Evolutionary conservation across 106 monocot genomes (phyloP).

Genomic region (Ottelia alismoides): DNA sequence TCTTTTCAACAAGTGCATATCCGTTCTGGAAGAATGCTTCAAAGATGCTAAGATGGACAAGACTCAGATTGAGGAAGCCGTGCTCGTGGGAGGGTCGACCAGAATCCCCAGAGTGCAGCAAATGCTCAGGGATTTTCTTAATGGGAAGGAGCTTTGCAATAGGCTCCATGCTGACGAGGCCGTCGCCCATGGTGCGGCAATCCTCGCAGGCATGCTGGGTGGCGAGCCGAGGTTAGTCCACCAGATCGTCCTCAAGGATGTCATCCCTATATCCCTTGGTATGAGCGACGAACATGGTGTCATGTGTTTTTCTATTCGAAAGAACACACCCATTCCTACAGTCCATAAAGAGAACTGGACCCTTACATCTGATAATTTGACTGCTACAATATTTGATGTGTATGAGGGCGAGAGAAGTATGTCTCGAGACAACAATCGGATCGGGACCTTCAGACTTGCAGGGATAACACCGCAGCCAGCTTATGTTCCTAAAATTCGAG

Average conservation of each 20-base stretch:
- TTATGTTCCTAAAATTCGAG: conserved; percentile 40
- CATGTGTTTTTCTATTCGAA: conserved; percentile 4
- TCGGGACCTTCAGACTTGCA: conserved; percentile 49
- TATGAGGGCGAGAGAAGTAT: conserved; percentile 28
- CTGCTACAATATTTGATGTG: conserved; percentile 33
- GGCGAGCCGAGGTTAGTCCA: conserved; percentile 28
- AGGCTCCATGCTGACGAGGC: conserved; percentile 11
- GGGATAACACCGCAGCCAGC: conserved; percentile 48
- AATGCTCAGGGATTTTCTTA: conserved; percentile 22
- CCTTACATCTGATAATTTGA: conserved; percentile 38
- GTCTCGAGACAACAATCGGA: conserved; percentile 5
- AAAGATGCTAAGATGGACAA: conserved; percentile 24
- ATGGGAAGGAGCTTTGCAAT: conserved; percentile 32
- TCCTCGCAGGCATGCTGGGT: conserved; percentile 9
- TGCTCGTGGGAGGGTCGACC: conserved; percentile 12
- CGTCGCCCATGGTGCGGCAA: conserved; percentile 7
- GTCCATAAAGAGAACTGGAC: conserved; percentile 45
- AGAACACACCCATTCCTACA: conserved; percentile 54
- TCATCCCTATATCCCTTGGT: conserved; percentile 11
- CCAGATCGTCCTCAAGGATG: conserved; percentile 27
- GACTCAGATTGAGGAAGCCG: conserved; percentile 1
- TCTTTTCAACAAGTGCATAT: conserved; percentile 50
- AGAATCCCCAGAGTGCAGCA: conserved; percentile 34
- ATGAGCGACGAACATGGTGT: background rate
- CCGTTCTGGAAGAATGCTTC: conserved; percentile 45